Evolutionary conservation across 2,329 filamentous ascomycete species (phyloP), one percentile per base, ranked within the genome.

Genomic region (Trichoderma simmonsii): DNA sequence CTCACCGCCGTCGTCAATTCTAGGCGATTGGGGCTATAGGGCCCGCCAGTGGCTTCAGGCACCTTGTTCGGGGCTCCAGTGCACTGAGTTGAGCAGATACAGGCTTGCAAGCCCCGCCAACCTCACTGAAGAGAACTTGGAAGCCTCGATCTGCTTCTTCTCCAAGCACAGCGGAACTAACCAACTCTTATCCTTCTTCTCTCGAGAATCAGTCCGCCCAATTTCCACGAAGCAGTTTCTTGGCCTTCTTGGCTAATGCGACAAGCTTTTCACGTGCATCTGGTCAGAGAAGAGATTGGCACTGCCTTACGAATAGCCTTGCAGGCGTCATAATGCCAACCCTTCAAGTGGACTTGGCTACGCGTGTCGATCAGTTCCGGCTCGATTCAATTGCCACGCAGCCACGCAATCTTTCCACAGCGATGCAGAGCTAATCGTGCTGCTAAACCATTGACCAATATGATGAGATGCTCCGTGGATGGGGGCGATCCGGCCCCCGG

Each of bases 211-310:
- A 60, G 9, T 30, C 28, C 57, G 57, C 3, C 11, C 6, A 1
- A 48, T 21, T 30, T 15, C 59, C 30, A 24, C 18, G 12, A 26
- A n/a, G 39, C 34, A 51, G 32, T 54, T 36, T 51, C 68, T 71
- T 71, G 59, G 59, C 39, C 39, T 68, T 62, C 39, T 62, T 54
- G 39, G 67, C 60, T 26, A n/a, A 70, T 36, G 39, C 67, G 7
- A 43, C 21, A 36, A 56, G 21, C 43, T 51, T 30, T 64, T 43
- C 68, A 71, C 68, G 68, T 71, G 68, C 26, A 61, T 54, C 43
- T 21, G 24, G 18, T 5, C 14, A 6, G 24, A 21, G 4, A 28
- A 70, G n/a, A 56, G 67, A 70, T 70, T 70, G 67, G 67, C 34
- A 32, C 34, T 6, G 21, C 57, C 24, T 28, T 26, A 21, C 8